Evolutionary conservation across 768 basidiomycete genomes (phyloP).

Genomic region (Lactarius evosmus): DNA sequence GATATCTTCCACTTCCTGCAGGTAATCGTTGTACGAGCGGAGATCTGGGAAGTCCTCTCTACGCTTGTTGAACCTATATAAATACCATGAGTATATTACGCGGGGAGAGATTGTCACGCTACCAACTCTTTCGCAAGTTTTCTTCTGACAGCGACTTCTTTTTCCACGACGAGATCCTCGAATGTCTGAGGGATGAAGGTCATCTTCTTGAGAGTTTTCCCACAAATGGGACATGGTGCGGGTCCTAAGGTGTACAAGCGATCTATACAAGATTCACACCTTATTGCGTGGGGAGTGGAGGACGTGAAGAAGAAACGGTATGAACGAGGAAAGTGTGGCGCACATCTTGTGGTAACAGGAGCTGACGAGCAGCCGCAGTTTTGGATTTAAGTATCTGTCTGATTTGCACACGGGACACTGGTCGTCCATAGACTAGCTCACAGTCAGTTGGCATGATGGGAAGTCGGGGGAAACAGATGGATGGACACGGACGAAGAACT

Average conservation of each 20-base stretch:
- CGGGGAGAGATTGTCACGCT: background rate
- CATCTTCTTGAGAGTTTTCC: slow-evolving; percentile 80
- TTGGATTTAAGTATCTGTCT: slow-evolving; percentile 93
- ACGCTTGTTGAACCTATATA: slow-evolving; percentile 85
- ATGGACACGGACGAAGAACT: slow-evolving; percentile 63
- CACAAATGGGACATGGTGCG: slow-evolving; percentile 93
- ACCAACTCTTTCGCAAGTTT: slow-evolving; percentile 86
- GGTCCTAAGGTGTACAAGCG: slow-evolving; percentile 93
- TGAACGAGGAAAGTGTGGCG: slow-evolving; percentile 25
- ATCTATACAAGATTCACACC: slow-evolving; percentile 99
- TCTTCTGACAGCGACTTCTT: slow-evolving; percentile 86
- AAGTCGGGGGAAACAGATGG: no score
- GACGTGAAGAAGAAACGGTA: background rate
- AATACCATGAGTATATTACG: background rate
- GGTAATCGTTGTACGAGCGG: slow-evolving; percentile 86
- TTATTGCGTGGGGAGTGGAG: slow-evolving; percentile 32
- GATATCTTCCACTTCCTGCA: slow-evolving; percentile 94
- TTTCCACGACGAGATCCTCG: slow-evolving; percentile 88
- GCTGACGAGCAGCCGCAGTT: slow-evolving; percentile 88
- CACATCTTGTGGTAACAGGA: slow-evolving; percentile 99
- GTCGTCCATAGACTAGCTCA: slow-evolving; percentile 75
- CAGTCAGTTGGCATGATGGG: slow-evolving; percentile 13
- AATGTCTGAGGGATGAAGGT: slow-evolving; percentile 97
- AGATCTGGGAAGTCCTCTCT: slow-evolving; percentile 83
- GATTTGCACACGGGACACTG: slow-evolving; percentile 97